These are phyloP conservation scores for Kodamaea kaohsiungensis DNA, from an alignment of 805 yeast species.

Conservation along the genomic window DNA sequence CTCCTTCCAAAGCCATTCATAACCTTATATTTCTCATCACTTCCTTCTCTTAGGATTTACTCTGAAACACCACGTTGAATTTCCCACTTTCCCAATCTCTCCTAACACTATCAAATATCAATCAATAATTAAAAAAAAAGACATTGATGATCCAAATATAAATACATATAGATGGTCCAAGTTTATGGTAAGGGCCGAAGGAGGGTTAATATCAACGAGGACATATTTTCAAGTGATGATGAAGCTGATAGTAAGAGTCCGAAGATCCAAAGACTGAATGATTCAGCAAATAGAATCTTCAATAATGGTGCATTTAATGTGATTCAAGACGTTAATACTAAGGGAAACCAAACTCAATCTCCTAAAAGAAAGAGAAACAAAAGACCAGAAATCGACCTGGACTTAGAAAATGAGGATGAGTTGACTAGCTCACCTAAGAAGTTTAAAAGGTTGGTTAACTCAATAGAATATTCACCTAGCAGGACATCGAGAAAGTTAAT, in stretches of 20 bases:
- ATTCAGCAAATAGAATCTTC: not conserved
- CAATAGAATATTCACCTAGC: not conserved
- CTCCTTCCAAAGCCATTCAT: no score
- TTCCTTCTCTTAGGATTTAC: no score
- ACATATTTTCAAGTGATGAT: not conserved
- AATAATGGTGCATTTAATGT: not conserved
- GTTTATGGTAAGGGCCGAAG: not conserved
- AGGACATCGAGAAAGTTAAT: not conserved
- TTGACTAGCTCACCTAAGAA: constrained; percentile 19
- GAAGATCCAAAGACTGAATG: not conserved
- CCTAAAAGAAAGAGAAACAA: not conserved
- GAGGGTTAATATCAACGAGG: not conserved
- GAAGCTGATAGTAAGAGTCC: not conserved
- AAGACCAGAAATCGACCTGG: not conserved
- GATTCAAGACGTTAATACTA: not conserved
- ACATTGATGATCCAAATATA: not conserved
- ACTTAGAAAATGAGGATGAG: not conserved
- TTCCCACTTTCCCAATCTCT: no score
- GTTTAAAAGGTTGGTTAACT: constrained; percentile 2
- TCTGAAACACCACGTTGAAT: no score
- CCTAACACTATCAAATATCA: not conserved
- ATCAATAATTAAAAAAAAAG: not conserved
- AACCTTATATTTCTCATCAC: no score
- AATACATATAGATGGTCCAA: no score
- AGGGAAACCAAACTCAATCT: not conserved